Evolutionary conservation across 139 green algal genomes (phyloP).

Genomic region (Coelastrella sp.): DNA sequence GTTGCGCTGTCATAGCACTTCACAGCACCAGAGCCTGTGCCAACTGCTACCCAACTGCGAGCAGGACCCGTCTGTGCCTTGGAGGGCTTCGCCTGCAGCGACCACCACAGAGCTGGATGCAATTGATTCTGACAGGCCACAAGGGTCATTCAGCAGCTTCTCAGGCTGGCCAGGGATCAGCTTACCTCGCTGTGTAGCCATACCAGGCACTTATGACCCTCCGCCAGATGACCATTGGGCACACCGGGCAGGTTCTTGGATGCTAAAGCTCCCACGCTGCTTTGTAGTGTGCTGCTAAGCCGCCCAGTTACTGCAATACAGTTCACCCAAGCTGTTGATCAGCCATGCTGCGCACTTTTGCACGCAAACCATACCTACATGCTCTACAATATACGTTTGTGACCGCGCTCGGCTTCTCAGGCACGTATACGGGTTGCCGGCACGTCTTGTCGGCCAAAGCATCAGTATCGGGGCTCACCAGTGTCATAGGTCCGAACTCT

Average conservation of each 20-base stretch:
- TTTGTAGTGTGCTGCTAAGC: constrained; percentile 27
- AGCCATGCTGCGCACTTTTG: not conserved
- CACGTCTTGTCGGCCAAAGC: constrained; percentile 28
- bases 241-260: not conserved
- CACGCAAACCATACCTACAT: too few relatives aligned
- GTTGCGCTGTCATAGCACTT: constrained; percentile 67
- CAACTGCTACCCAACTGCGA: constrained; percentile 58
- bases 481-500: constrained; percentile 56
- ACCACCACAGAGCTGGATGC: not conserved
- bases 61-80: not conserved
- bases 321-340: not conserved
- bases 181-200: constrained; percentile 42
- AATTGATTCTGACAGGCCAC: too few relatives aligned
- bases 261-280: not conserved
- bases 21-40: constrained; percentile 69
- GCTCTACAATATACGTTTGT: not conserved
- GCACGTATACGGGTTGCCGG: not conserved
- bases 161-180: too few relatives aligned
- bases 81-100: not conserved
- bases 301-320: constrained; percentile 41
- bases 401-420: too few relatives aligned
- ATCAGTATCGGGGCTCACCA: constrained; percentile 29
- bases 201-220: constrained; percentile 34
- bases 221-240: constrained; percentile 30
- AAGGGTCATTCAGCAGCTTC: too few relatives aligned